Percentiles rank a stretch among this genome's conserved stretches.
Evolutionary conservation across 306 rosid species (phyloP).

Genomic region (Rosa persica): DNA sequence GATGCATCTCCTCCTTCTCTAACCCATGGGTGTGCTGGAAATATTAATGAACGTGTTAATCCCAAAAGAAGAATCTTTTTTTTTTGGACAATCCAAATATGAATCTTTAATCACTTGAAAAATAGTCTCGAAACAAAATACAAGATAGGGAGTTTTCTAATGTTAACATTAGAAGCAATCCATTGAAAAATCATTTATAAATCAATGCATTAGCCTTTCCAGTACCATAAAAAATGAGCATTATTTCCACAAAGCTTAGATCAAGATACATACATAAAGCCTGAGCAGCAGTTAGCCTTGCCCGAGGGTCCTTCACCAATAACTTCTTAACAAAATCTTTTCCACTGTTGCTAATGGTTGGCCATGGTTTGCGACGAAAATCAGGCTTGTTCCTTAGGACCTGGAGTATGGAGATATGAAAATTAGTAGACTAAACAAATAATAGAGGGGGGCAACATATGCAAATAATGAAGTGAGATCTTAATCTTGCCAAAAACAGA

Average conservation of each 20-base stretch:
- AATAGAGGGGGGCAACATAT: background rate
- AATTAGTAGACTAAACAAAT: constrained; percentile 9
- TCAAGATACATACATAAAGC: constrained; percentile 75
- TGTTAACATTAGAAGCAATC: background rate
- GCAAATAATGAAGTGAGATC: background rate
- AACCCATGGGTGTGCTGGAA: constrained; percentile 97
- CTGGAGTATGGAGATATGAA: constrained; percentile 37
- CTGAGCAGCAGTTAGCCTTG: constrained; percentile 99
- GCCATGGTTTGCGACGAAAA: constrained; percentile 98
- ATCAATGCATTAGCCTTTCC: constrained; percentile 10
- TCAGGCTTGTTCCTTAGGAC: constrained; percentile 92
- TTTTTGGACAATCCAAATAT: background rate
- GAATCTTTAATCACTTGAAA: background rate
- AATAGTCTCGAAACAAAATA: background rate
- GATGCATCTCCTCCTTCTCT: constrained; percentile 92
- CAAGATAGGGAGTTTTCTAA: background rate
- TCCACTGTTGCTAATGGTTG: constrained; percentile 66
- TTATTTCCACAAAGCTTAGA: constrained; percentile 23
- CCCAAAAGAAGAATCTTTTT: background rate
- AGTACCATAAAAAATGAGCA: constrained; percentile 21
- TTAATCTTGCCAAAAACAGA: background rate
- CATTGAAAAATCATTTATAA: constrained; percentile 4
- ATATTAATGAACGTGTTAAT: constrained; percentile 29
- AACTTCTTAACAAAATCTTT: constrained; percentile 95
- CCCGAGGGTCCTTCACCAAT: constrained; percentile 93